Percentiles rank a stretch among this genome's conserved stretches.
Conservation (phyloP, 768 basidiomycete species). For the Cubamyces lactineus region DNA sequence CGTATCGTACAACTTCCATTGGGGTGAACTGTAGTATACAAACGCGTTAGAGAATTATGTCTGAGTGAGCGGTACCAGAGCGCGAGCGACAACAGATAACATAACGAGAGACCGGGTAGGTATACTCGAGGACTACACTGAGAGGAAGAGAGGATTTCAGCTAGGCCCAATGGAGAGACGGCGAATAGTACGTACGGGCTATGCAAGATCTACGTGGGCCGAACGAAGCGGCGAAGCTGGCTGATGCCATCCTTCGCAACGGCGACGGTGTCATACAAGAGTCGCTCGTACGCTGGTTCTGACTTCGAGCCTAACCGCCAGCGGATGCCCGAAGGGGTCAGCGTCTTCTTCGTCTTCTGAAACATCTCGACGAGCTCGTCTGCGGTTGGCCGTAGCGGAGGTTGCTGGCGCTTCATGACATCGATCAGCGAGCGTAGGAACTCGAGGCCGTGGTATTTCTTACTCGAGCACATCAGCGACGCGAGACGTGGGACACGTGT, state of each 20-base stretch:
- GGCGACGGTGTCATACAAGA: conserved; percentile 24
- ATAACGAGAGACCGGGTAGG: no score
- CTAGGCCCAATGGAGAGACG: no score
- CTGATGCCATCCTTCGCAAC: conserved; percentile 17
- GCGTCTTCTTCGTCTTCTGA: not conserved
- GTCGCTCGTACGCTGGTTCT: conserved; percentile 15
- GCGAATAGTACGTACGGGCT: not conserved
- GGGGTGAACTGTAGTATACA: no score
- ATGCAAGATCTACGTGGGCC: not conserved
- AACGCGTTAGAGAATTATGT: no score
- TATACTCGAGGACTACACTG: no score
- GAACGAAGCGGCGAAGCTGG: not conserved
- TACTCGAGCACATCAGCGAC: not conserved
- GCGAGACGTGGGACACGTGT: not conserved
- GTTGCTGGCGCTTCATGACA: conserved; percentile 18
- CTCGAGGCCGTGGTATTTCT: conserved; percentile 18
- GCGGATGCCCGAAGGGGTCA: conserved; percentile 4
- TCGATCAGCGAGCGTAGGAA: conserved; percentile 16
- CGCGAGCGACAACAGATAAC: no score
- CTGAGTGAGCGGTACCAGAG: no score
- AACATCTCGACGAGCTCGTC: conserved; percentile 3
- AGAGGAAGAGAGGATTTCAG: no score
- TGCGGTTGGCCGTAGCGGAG: conserved; percentile 10
- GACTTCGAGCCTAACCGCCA: conserved; percentile 18
- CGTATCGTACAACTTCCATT: no score